Conservation (phyloP, 1,139 yeast species). For the Scheffersomyces cryptocercus region DNA sequence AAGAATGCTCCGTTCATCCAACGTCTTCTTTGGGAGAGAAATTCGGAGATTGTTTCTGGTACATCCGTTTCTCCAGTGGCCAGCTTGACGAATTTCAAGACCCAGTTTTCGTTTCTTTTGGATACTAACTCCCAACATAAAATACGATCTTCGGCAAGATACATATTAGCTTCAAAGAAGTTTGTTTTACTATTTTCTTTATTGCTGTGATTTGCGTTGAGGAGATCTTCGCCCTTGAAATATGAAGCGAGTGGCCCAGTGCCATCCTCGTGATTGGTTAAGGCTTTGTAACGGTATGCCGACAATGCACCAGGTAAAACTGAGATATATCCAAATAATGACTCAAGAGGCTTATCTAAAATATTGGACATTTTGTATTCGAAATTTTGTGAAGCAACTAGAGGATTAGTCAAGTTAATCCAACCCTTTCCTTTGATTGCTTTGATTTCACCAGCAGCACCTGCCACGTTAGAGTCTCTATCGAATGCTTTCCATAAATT, state of each 20-base stretch:
- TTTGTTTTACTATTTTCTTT: conserved; percentile 51
- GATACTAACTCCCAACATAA: conserved; percentile 97
- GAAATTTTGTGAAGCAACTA: conserved; percentile 95
- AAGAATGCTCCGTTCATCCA: conserved; percentile 98
- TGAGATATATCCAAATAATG: conserved; percentile 87
- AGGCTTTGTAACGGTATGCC: conserved; percentile 89
- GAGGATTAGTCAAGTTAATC: conserved; percentile 76
- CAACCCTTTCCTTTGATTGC: conserved; percentile 92
- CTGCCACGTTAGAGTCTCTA: conserved; percentile 93
- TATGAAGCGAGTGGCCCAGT: conserved; percentile 89
- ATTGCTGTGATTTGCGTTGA: conserved; percentile 25
- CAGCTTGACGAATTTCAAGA: conserved; percentile 84
- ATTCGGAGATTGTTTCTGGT: conserved; percentile 88
- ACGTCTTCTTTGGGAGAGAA: conserved; percentile 92
- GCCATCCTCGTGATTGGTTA: conserved; percentile 83
- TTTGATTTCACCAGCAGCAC: conserved; percentile 96
- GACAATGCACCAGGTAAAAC: conserved; percentile 96
- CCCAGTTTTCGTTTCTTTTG: conserved; percentile 85
- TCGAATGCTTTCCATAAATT: conserved; percentile 97
- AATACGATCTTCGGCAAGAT: conserved; percentile 95
- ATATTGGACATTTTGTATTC: conserved; percentile 97
- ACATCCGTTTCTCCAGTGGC: conserved; percentile 98
- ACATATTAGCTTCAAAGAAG: conserved; percentile 95
- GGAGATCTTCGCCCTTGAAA: conserved; percentile 81
- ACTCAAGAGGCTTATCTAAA: conserved; percentile 91